phyloP scores from a whole-genome alignment of 2,329 filamentous ascomycete genomes.

The Hirsutella minnesotensis region DNA sequence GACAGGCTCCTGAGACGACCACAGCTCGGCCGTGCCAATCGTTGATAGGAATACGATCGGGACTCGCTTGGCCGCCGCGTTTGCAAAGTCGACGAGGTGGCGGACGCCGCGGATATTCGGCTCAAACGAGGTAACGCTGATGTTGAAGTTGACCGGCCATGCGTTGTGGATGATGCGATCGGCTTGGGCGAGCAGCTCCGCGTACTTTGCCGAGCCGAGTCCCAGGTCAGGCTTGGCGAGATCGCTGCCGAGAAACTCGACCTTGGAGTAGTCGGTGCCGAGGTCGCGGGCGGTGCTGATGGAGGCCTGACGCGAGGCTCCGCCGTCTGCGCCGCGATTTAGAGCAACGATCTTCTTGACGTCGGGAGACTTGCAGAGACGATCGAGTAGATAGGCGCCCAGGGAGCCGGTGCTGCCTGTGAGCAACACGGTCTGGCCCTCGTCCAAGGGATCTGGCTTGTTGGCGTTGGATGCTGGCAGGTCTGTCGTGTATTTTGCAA shows the following conservation, averaged over 20 bases:
- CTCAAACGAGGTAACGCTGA: slow-evolving; percentile 35
- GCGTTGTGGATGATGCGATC: slow-evolving; percentile 42
- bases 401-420: slow-evolving; percentile 86
- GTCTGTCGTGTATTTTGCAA: slow-evolving; percentile 17
- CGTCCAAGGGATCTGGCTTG: slow-evolving; percentile 13
- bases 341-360: slow-evolving; percentile 14
- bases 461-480: slow-evolving; percentile 9
- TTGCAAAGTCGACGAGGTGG: slow-evolving; percentile 32
- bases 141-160: slow-evolving; percentile 38
- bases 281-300: slow-evolving; percentile 26
- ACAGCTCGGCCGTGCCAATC: slow-evolving; percentile 23
- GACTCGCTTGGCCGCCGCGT: slow-evolving; percentile 15
- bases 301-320: slow-evolving; percentile 23
- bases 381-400: slow-evolving; percentile 56
- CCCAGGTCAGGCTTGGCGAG: slow-evolving; percentile 34
- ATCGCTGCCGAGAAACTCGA: slow-evolving; percentile 37
- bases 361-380: slow-evolving; percentile 13
- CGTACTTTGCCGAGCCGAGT: slow-evolving; percentile 23
- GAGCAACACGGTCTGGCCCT: slow-evolving; percentile 53
- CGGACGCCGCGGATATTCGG: slow-evolving; percentile 37
- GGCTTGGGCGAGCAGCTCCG: slow-evolving; percentile 22
- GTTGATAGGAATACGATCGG: slow-evolving; percentile 32
- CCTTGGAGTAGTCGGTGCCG: slow-evolving; percentile 21
- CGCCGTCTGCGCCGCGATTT: slow-evolving; percentile 22
- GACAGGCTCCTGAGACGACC: slow-evolving; percentile 17